A percentile compares a stretch with the other conserved stretches of the same genome.
Evolutionary conservation across 2,329 filamentous ascomycete species (phyloP).

Genomic region (Setomelanomma holmii): DNA sequence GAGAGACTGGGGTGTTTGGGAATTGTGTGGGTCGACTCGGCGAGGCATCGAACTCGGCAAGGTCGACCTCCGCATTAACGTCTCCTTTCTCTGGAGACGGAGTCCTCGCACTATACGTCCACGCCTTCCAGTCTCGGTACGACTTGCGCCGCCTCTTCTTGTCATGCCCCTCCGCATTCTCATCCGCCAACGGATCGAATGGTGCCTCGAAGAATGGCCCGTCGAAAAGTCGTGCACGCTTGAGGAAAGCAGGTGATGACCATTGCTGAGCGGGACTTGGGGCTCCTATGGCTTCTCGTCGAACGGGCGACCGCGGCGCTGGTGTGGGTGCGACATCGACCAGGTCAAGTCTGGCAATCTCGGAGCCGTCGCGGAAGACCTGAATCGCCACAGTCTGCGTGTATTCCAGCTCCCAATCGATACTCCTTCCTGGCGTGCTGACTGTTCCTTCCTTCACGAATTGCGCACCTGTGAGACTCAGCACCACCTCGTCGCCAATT

Average conservation of each 20-base stretch:
- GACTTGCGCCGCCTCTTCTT: conserved; percentile 76
- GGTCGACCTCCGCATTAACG: conserved; percentile 22
- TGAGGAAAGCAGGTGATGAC: conserved; percentile 78
- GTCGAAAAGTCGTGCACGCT: conserved; percentile 72
- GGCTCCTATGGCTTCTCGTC: conserved; percentile 9
- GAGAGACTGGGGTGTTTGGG: conserved; percentile 37
- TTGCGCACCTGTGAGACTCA: conserved; percentile 72
- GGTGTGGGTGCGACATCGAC: conserved; percentile 49
- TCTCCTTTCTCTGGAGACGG: conserved; percentile 69
- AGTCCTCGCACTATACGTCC: conserved; percentile 76
- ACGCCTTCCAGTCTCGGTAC: conserved; percentile 70
- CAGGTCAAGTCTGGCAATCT: conserved; percentile 61
- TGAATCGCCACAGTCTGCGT: conserved; percentile 44
- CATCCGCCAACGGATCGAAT: conserved; percentile 72
- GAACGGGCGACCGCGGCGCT: conserved; percentile 31
- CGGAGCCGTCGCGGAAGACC: conserved; percentile 55
- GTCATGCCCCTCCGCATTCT: conserved; percentile 63
- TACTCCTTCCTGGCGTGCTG: conserved; percentile 63
- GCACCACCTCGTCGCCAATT: conserved; percentile 76
- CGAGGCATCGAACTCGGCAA: conserved; percentile 22
- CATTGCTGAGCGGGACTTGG: conserved; percentile 55
- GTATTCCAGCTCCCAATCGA: conserved; percentile 65
- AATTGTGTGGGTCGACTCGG: conserved; percentile 32
- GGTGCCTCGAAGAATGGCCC: conserved; percentile 68
- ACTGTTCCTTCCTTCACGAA: conserved; percentile 66